phyloP scores from a whole-genome alignment of 352 stramenopile genomes.

The Globisporangium parvum region DNA sequence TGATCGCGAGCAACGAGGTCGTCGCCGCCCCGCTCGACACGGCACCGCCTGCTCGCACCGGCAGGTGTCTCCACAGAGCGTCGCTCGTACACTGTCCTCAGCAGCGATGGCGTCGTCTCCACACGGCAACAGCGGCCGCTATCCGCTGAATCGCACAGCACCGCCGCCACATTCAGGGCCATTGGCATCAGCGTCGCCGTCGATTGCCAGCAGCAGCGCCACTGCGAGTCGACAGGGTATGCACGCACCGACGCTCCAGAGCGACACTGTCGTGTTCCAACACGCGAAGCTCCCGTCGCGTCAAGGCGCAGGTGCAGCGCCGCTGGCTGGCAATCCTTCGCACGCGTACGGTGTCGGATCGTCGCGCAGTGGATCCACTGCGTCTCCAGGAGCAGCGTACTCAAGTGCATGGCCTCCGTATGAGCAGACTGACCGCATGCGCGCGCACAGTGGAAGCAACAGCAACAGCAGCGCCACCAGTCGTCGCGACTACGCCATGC shows the following conservation, averaged over 20 bases:
- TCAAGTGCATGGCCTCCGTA: too few species aligned
- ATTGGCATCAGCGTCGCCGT: background rate
- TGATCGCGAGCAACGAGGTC: too few species aligned
- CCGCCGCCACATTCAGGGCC: too few species aligned
- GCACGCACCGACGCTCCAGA: conserved; percentile 27
- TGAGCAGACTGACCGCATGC: too few species aligned
- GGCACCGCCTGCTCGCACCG: too few species aligned
- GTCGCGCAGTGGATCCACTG: too few species aligned
- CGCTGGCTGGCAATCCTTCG: background rate
- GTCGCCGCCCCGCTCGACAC: too few species aligned
- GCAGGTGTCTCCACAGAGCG: too few species aligned
- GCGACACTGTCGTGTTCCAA: conserved; percentile 62
- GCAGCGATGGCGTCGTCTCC: background rate
- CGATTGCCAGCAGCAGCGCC: background rate
- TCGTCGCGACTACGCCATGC: too few species aligned
- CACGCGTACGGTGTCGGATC: background rate
- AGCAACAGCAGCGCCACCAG: background rate
- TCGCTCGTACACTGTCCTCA: too few species aligned
- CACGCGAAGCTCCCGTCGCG: conserved; percentile 40
- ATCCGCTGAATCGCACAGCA: background rate
- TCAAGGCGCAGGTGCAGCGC: conserved; percentile 13
- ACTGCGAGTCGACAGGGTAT: conserved; percentile 3
- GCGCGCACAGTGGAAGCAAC: background rate
- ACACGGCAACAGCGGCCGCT: background rate
- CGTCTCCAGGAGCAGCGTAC: too few species aligned